Percentiles rank a stretch among this genome's conserved stretches.
phyloP scores from a whole-genome alignment of 139 green algal genomes.

The Edaphochlamys debaryana region DNA sequence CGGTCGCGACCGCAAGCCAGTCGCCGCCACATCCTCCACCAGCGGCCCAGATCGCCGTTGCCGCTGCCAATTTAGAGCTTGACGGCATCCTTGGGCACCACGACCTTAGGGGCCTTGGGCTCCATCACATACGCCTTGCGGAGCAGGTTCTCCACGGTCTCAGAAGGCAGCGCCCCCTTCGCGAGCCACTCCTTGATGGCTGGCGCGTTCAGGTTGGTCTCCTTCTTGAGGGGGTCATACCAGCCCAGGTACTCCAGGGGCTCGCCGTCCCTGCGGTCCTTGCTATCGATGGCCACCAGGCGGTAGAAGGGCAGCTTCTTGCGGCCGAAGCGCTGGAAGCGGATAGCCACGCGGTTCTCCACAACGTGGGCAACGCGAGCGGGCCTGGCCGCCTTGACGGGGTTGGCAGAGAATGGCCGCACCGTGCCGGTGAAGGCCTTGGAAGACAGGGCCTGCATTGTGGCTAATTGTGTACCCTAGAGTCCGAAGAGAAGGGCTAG shows the following conservation, averaged over 20 bases:
- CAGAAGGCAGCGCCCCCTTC: slow-evolving; percentile 85
- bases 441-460: slow-evolving; percentile 50
- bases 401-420: slow-evolving; percentile 42
- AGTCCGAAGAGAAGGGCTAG: too few relatives aligned
- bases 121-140: slow-evolving; percentile 66
- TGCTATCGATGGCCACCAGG: slow-evolving; percentile 91
- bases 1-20: not conserved
- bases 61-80: slow-evolving; percentile 11
- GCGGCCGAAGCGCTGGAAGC: slow-evolving; percentile 89
- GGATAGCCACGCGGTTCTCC: slow-evolving; percentile 83
- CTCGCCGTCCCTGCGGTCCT: slow-evolving; percentile 80
- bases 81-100: slow-evolving; percentile 39
- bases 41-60: not conserved
- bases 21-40: not conserved
- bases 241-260: slow-evolving; percentile 92
- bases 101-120: slow-evolving; percentile 18
- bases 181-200: slow-evolving; percentile 95
- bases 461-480: too few relatives aligned
- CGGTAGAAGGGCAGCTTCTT: slow-evolving; percentile 93
- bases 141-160: slow-evolving; percentile 88
- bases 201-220: slow-evolving; percentile 93
- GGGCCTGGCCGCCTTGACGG: slow-evolving; percentile 23
- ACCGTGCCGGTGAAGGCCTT: slow-evolving; percentile 47
- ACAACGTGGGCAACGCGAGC: slow-evolving; percentile 56
- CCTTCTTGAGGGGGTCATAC: slow-evolving; percentile 88